Evolutionary conservation across 495 filamentous ascomycete species (phyloP), one percentile per base, ranked within the genome.

Genomic region (Aspergillus funiculosus): DNA sequence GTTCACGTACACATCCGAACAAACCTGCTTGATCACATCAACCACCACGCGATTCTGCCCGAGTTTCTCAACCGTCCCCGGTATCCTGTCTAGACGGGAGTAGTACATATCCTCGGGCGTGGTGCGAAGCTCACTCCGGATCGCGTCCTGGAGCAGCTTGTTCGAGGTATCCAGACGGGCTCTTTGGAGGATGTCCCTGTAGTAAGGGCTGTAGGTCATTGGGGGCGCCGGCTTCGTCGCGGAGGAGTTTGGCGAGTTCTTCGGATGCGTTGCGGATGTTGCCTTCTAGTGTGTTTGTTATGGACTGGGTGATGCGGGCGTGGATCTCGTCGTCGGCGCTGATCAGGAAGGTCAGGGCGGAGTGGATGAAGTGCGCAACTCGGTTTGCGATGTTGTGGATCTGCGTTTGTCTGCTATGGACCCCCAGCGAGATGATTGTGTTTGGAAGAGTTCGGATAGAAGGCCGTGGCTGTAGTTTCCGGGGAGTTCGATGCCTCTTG

Each of bases 151-250:
- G n/a, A n/a, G n/a, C n/a, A n/a, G n/a, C n/a, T n/a, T n/a, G n/a
- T 29, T 35, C 19, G 8, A 57, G 32, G 6, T 26, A 9, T 62
- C 55, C 9, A 52, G n/a, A 6, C 63, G 52, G 1, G 53, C 53
- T n/a, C 66, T 64, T n/a, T 62, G 48, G 30, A 74, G 57, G 1
- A 58, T 70, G 22, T 71, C 59, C 0, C 60, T 71, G 39, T 69
- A 76, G 24, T 71, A 70, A 34, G 70, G 67, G 36, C 73, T 74
- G 48, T 75, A 75, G 1, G 69, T 76, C 20, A 73, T 66, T 0
- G 68, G 69, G 11, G 30, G 63, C 59, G 6, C 55, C 57, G 32
- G 60, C 43, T 18, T 69, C 65, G 36, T 76, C 76, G 13, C 61
- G 47, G 5, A 79, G 54, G 5, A 78, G 49, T 27, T 54, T 56